phyloP scores from a whole-genome alignment of 2,329 filamentous ascomycete genomes.

The Xylariaceae sp. region DNA sequence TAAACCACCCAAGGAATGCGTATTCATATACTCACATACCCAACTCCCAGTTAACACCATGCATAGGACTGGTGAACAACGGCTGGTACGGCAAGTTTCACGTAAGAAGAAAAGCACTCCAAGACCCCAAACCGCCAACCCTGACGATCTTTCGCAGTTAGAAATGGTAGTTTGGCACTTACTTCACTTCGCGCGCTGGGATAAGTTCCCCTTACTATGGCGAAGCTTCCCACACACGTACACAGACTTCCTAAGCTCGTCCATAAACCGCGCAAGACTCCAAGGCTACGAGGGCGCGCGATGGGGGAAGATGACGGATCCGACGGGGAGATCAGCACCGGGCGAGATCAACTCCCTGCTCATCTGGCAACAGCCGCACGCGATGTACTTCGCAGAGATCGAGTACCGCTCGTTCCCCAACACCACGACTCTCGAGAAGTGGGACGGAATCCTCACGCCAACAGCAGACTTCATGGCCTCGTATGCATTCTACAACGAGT shows the following conservation, averaged over 20 bases:
- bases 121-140: background rate
- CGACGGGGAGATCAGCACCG: constrained; percentile 50
- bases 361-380: constrained; percentile 61
- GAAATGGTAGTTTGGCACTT: constrained; percentile 54
- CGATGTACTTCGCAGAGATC: constrained; percentile 56
- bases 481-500: constrained; percentile 51
- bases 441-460: constrained; percentile 49
- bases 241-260: constrained; percentile 41
- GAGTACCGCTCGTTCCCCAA: constrained; percentile 47
- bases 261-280: constrained; percentile 34
- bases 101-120: constrained; percentile 25
- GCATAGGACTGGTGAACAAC: constrained; percentile 47
- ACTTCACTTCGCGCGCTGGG: constrained; percentile 48
- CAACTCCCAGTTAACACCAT: constrained; percentile 14
- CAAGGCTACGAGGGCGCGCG: constrained; percentile 45
- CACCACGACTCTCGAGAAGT: constrained; percentile 43
- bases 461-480: constrained; percentile 58
- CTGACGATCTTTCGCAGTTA: constrained; percentile 31
- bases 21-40: background rate
- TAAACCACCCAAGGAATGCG: constrained; percentile 10
- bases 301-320: constrained; percentile 55
- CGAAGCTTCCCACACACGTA: constrained; percentile 46
- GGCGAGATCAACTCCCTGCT: constrained; percentile 59
- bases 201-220: constrained; percentile 42
- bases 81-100: constrained; percentile 56